Evolutionary conservation across 177 flowering plant species (phyloP), one percentile per base, ranked within the genome.

Genomic region (Vitis hybrid): DNA sequence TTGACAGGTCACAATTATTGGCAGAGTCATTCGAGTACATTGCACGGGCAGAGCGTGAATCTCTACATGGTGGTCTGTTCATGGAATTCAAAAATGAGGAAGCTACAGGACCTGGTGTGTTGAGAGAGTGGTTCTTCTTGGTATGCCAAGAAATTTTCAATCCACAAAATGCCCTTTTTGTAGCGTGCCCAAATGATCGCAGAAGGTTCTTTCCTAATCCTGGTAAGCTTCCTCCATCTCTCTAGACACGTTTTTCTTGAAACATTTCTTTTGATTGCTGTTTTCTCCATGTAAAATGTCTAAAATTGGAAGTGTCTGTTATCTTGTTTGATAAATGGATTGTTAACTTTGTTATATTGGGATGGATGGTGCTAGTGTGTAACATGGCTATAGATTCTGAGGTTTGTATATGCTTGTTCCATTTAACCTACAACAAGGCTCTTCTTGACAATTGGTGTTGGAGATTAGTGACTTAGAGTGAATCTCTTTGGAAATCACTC

Each of bases 11-110:
- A 3, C 83, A 92, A 6, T 71, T 95, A 61, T 79, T 93, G 81
- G 82, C 85, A 10, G 96, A 90, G 76, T 95, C 99, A n/a, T 95
- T 88, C 66, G 91, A 89, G 78, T 93, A 91, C 75, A 86, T 95
- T 70, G 77, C 72, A 49, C 72, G 62, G 49, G 93, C 97, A 24
- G 83, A 82, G 1, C 77, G 86, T 54, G 83, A 80, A 1, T 52
- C 85, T 2, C 66, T 93, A 60, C 96, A 82, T 72, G 75, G 76
- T 73, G 94, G 92, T 28, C 77, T 95, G 59, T 92, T 90, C 65
- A 82, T 95, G 91, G 96, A 93, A 79, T 95, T 95, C 80, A 93
- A 91, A 80, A 88, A 92, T 82, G 99, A 95, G 81, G 99, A 93
- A 81, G 99, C 98, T 47, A 93, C 97, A 0, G 99, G 99, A 15